A percentile compares a stretch with the other conserved stretches of the same genome.
phyloP scores from a whole-genome alignment of 1,139 yeast genomes.

The Protomyces pachydermus region DNA sequence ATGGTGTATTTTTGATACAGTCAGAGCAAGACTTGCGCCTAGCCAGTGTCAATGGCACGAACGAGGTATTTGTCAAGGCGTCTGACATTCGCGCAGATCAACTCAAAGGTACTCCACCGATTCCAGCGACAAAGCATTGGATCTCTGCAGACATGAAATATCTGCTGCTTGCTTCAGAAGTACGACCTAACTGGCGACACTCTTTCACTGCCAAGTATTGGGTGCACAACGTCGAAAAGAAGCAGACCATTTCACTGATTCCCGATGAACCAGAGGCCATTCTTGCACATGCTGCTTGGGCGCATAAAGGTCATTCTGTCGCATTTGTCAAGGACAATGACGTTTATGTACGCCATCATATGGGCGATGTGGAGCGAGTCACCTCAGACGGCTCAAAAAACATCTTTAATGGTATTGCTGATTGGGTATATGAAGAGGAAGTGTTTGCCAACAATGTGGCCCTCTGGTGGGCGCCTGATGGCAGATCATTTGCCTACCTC shows the following conservation, averaged over 20 bases:
- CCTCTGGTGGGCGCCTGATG: conserved; percentile 86
- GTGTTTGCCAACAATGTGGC: conserved; percentile 60
- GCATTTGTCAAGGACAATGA: conserved; percentile 66
- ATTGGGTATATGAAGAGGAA: conserved; percentile 97
- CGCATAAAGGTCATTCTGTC: conserved; percentile 63
- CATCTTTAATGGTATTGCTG: conserved; percentile 82
- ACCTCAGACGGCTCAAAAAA: conserved; percentile 63
- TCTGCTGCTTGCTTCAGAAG: conserved; percentile 42
- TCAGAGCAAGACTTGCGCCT: not conserved
- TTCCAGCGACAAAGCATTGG: conserved; percentile 8
- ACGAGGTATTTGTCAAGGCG: conserved; percentile 4
- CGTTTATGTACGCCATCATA: conserved; percentile 50
- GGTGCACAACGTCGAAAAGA: conserved; percentile 48
- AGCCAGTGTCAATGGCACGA: conserved; percentile 19
- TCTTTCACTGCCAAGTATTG: conserved; percentile 66
- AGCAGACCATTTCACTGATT: conserved; percentile 35
- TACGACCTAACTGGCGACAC: conserved; percentile 64
- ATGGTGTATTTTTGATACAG: conserved; percentile 16
- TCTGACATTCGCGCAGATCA: conserved; percentile 7
- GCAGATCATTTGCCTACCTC: conserved; percentile 57
- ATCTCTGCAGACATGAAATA: conserved; percentile 29
- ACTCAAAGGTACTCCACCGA: not conserved
- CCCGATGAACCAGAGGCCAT: conserved; percentile 7
- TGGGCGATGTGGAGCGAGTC: conserved; percentile 41
- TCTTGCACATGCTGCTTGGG: conserved; percentile 52